Percentiles rank a stretch among this genome's conserved stretches.
Conservation (phyloP, 2,329 filamentous ascomycete species). For the Colletotrichum cereale region DNA sequence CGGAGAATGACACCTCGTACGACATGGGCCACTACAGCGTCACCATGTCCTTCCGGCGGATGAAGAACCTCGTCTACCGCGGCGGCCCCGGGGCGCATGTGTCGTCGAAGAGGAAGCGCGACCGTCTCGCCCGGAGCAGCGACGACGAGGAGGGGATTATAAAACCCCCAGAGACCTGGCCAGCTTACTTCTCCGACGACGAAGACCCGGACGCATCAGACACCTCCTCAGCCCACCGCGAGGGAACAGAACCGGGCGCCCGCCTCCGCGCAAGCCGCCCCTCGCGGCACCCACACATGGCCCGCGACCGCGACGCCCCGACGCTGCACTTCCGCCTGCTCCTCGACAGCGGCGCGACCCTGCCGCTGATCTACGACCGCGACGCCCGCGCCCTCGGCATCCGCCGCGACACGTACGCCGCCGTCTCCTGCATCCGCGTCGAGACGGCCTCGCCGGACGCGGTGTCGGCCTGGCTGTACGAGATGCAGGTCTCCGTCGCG, state of each 20-base stretch:
- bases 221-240: not conserved
- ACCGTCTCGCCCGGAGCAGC: not conserved
- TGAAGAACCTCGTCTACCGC: not conserved
- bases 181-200: not conserved
- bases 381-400: conserved; percentile 54
- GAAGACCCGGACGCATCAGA: conserved; percentile 1
- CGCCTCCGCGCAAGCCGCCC: not conserved
- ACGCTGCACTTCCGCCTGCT: conserved; percentile 50
- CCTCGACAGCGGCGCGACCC: conserved; percentile 59
- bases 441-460: conserved; percentile 43
- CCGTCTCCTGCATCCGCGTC: conserved; percentile 50
- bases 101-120: conserved; percentile 2
- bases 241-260: not conserved
- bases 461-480: conserved; percentile 47
- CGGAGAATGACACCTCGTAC: conserved; percentile 45
- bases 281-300: conserved; percentile 21
- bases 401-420: conserved; percentile 49
- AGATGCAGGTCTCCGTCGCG: conserved; percentile 51
- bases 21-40: conserved; percentile 49
- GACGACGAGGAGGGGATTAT: conserved; percentile 1
- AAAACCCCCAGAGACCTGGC: conserved; percentile 1
- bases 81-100: not conserved
- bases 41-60: conserved; percentile 47
- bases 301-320: conserved; percentile 43
- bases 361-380: conserved; percentile 51